phyloP scores from a whole-genome alignment of 768 basidiomycete genomes.

The Pluteus cervinus region DNA sequence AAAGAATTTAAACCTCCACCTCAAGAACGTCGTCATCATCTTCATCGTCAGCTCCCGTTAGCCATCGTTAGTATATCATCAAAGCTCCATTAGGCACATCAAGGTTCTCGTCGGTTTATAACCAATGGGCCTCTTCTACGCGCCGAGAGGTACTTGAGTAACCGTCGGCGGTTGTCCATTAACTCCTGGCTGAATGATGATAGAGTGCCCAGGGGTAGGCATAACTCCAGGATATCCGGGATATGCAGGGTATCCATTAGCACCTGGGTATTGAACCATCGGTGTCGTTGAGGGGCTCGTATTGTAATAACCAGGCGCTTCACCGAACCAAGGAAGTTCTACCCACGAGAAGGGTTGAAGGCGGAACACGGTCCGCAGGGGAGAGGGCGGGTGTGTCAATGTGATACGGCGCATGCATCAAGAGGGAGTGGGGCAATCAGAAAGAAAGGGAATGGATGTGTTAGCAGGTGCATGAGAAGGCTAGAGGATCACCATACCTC shows the following conservation, averaged over 20 bases:
- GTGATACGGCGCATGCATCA: too few species aligned
- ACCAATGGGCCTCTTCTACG: constrained; percentile 11
- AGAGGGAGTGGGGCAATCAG: too few species aligned
- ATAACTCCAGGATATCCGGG: constrained; percentile 17
- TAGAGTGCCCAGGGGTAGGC: constrained; percentile 46
- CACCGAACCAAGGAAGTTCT: constrained; percentile 76
- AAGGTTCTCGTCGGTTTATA: not conserved
- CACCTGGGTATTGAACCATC: constrained; percentile 25
- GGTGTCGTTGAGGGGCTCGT: constrained; percentile 24
- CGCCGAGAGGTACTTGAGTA: constrained; percentile 48
- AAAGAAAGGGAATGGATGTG: too few species aligned
- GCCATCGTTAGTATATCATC: too few species aligned
- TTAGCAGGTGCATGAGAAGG: not conserved
- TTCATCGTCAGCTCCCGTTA: too few species aligned
- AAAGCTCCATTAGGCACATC: too few species aligned
- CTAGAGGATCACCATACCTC: constrained; percentile 25
- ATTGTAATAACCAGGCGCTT: constrained; percentile 60
- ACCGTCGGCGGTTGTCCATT: constrained; percentile 57
- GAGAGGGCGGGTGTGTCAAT: too few species aligned
- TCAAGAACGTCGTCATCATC: too few species aligned
- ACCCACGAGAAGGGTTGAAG: constrained; percentile 16
- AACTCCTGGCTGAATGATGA: constrained; percentile 62
- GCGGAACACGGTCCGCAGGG: too few species aligned
- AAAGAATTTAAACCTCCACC: too few species aligned
- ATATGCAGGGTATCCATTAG: constrained; percentile 17